phyloP scores from a whole-genome alignment of 495 filamentous ascomycete species.

The Oleoguttula mirabilis region DNA sequence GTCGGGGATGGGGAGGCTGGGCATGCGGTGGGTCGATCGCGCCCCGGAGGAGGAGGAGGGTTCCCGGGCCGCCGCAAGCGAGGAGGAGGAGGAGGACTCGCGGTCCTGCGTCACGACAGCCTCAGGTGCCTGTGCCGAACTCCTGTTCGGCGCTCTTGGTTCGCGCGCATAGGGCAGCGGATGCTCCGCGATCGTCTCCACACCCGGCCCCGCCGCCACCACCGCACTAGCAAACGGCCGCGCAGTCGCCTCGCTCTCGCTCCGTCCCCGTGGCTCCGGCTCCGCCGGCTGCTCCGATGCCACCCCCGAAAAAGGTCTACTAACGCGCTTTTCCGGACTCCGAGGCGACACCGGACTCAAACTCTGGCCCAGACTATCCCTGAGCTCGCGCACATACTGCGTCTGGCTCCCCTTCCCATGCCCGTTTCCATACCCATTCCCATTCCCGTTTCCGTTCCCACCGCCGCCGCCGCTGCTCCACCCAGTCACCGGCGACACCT shows the following conservation, averaged over 20 bases:
- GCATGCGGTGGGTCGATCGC: neutral
- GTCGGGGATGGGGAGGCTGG: neutral
- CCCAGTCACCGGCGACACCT: constrained; percentile 5
- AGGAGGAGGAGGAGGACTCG: neutral
- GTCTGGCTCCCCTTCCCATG: too few relatives aligned
- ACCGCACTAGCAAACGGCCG: neutral
- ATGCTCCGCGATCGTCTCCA: neutral
- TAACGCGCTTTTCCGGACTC: neutral
- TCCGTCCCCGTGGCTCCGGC: neutral
- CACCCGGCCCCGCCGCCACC: too few relatives aligned
- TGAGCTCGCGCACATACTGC: neutral
- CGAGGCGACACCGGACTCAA: constrained; percentile 9
- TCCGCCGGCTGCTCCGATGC: neutral
- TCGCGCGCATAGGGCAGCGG: neutral
- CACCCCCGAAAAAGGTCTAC: neutral
- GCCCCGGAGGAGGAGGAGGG: too few relatives aligned
- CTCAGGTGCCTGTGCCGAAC: constrained; percentile 4
- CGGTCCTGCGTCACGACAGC: neutral
- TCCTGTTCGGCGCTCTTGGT: constrained; percentile 1
- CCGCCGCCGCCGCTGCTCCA: constrained; percentile 7
- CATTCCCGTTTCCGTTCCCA: too few relatives aligned
- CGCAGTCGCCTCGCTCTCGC: constrained; percentile 3
- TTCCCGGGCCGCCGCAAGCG: neutral
- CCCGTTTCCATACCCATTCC: too few relatives aligned
- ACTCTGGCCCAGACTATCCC: neutral